A percentile compares a stretch with the other conserved stretches of the same genome.
These are phyloP conservation scores for Trametes punicea DNA, from an alignment of 768 basidiomycete genomes.

Conservation along the genomic window DNA sequence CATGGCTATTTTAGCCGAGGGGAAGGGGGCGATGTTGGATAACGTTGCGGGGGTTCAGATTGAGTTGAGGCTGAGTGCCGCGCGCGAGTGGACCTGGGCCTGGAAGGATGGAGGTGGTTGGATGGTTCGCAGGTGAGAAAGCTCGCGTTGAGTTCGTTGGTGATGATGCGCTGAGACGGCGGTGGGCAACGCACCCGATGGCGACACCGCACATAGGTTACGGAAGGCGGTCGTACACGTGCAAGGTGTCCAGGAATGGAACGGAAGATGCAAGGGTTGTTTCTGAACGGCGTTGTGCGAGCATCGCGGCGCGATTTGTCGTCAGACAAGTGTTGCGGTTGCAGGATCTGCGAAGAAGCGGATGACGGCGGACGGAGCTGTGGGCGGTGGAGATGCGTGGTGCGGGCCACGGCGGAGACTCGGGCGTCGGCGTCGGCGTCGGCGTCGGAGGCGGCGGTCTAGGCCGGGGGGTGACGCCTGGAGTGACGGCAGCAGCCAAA, in stretches of 20 bases:
- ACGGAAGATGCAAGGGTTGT: not conserved
- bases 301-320: too few species aligned
- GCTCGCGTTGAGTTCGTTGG: too few species aligned
- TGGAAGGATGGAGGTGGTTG: not conserved
- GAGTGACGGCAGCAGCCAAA: conserved; percentile 13
- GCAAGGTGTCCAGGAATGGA: not conserved
- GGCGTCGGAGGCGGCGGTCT: not conserved
- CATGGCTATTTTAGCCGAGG: too few species aligned
- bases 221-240: not conserved
- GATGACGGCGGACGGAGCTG: too few species aligned
- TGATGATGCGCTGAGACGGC: too few species aligned
- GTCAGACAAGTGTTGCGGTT: not conserved
- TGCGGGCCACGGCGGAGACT: not conserved
- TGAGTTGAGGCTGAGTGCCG: not conserved
- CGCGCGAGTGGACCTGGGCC: not conserved
- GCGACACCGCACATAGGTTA: not conserved
- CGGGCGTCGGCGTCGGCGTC: not conserved
- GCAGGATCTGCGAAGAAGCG: not conserved
- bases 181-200: too few species aligned
- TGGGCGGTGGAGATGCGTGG: not conserved
- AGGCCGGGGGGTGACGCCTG: conserved; percentile 8
- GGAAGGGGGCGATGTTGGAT: not conserved
- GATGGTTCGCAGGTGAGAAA: not conserved
- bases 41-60: not conserved
- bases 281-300: not conserved